Evolutionary conservation across 2,329 filamentous ascomycete species (phyloP).

Genomic region (Neonectria coccinea): DNA sequence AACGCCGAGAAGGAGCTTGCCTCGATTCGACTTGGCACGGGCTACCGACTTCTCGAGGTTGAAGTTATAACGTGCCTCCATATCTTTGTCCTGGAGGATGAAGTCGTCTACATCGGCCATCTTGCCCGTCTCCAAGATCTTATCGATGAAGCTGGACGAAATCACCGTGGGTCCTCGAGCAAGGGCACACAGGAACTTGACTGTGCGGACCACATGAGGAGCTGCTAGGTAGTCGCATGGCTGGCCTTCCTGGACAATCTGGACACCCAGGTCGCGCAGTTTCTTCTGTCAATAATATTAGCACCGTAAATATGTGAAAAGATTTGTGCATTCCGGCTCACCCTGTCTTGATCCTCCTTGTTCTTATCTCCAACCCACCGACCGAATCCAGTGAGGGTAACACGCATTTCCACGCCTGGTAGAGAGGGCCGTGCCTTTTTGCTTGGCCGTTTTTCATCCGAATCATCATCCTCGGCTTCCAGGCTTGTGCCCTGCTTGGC

Average conservation of each 20-base stretch:
- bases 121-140: conserved; percentile 76
- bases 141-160: conserved; percentile 81
- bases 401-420: conserved; percentile 76
- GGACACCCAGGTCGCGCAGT: conserved; percentile 85
- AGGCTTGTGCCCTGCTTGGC: conserved; percentile 58
- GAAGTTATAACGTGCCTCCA: conserved; percentile 78
- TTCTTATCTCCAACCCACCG: conserved; percentile 80
- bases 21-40: conserved; percentile 80
- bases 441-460: conserved; percentile 62
- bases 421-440: conserved; percentile 71
- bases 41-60: conserved; percentile 74
- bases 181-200: conserved; percentile 91
- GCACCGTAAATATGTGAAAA: conserved; percentile 28
- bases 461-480: conserved; percentile 61
- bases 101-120: conserved; percentile 74
- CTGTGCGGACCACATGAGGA: conserved; percentile 86
- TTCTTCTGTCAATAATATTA: conserved; percentile 68
- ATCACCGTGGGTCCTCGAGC: conserved; percentile 84
- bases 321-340: conserved; percentile 57
- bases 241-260: conserved; percentile 79
- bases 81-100: conserved; percentile 75
- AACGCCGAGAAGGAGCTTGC: conserved; percentile 79
- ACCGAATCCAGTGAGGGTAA: conserved; percentile 87
- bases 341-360: conserved; percentile 84
- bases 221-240: conserved; percentile 89